Evolutionary conservation across 2,329 filamentous ascomycete species (phyloP).

Genomic region (Diaporthe sp.): DNA sequence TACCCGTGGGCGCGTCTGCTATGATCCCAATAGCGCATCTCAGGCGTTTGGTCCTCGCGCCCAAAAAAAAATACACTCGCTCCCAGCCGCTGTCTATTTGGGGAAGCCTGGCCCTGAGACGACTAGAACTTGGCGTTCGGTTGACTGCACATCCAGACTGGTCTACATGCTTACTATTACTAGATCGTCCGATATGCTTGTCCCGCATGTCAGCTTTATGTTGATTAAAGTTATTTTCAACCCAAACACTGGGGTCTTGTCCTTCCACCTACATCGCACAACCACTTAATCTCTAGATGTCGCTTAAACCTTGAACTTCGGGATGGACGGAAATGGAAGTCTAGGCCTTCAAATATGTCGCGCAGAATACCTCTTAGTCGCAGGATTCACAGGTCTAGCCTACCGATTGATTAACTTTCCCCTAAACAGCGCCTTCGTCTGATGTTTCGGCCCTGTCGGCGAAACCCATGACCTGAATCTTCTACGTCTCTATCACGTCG

Average conservation of each 20-base stretch:
- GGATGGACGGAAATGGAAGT: conserved; percentile 1
- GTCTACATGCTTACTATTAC: neutral
- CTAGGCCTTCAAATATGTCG: neutral
- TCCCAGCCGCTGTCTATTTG: neutral
- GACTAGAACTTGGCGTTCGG: neutral
- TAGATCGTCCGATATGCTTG: neutral
- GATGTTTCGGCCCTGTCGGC: neutral
- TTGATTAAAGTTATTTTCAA: conserved; percentile 18
- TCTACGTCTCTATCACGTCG: neutral
- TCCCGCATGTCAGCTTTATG: neutral
- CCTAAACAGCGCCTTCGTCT: neutral
- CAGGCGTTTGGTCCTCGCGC: neutral
- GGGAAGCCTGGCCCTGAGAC: neutral
- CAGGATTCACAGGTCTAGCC: neutral
- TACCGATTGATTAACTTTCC: neutral
- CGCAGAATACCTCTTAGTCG: neutral
- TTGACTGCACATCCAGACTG: neutral
- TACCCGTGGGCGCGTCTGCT: neutral
- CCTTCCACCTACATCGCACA: neutral
- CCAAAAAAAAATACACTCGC: neutral
- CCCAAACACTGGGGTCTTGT: conserved; percentile 17
- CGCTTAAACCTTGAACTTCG: neutral
- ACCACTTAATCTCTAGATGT: neutral
- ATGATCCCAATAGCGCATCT: neutral
- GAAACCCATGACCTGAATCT: neutral